Conservation (phyloP, 805 yeast genomes). For the Candida corydali region DNA sequence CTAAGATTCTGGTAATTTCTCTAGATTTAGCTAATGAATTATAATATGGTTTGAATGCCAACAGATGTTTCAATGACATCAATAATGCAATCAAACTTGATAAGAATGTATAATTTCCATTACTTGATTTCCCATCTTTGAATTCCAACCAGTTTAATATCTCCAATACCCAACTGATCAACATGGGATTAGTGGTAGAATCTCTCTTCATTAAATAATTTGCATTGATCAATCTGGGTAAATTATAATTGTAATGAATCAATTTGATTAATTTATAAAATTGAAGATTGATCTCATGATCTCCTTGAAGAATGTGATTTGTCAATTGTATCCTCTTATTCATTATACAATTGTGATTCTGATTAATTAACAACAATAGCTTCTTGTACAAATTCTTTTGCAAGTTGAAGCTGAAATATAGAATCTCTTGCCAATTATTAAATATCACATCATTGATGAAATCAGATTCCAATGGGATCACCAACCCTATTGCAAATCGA, state of each 20-base stretch:
- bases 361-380: conserved; percentile 21
- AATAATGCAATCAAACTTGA: conserved; percentile 46
- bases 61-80: conserved; percentile 34
- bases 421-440: conserved; percentile 47
- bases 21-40: conserved; percentile 16
- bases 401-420: conserved; percentile 34
- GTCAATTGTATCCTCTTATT: conserved; percentile 38
- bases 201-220: conserved; percentile 32
- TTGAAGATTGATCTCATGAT: conserved; percentile 37
- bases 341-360: conserved; percentile 19
- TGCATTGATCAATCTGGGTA: conserved; percentile 44
- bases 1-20: conserved; percentile 46
- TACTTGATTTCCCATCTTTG: conserved; percentile 40
- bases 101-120: conserved; percentile 27
- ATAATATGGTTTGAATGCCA: conserved; percentile 29
- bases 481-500: conserved; percentile 46
- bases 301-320: conserved; percentile 35
- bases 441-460: conserved; percentile 36
- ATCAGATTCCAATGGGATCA: conserved; percentile 41
- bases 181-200: conserved; percentile 26
- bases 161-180: conserved; percentile 50
- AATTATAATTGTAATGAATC: conserved; percentile 36
- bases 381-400: conserved; percentile 39
- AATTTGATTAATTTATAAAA: conserved; percentile 34
- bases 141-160: conserved; percentile 52